phyloP scores from a whole-genome alignment of 2,329 filamentous ascomycete genomes.

The Fonsecaea nubica region DNA sequence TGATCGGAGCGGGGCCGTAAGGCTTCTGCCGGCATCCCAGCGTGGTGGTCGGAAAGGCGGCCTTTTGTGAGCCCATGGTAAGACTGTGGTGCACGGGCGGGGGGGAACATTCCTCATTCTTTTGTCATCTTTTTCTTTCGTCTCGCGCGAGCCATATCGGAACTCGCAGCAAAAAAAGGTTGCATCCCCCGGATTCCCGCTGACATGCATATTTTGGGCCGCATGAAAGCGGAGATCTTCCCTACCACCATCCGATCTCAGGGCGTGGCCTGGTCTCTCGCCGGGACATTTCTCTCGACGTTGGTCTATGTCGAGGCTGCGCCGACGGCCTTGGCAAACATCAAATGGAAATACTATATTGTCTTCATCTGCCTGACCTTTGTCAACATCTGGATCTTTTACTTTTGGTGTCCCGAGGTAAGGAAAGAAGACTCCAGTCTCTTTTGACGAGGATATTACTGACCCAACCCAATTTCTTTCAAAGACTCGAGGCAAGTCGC shows the following conservation, averaged over 20 bases:
- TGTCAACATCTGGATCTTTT: constrained; percentile 32
- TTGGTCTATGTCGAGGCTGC: constrained; percentile 34
- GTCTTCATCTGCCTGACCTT: constrained; percentile 52
- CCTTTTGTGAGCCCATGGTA: not conserved
- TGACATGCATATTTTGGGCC: constrained; percentile 19
- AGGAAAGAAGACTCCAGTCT: constrained; percentile 26
- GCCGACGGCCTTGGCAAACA: constrained; percentile 44
- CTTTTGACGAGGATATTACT: too few relatives aligned
- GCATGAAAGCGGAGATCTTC: constrained; percentile 34
- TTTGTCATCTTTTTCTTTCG: constrained; percentile 13
- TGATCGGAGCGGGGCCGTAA: constrained; percentile 4
- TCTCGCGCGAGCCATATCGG: not conserved
- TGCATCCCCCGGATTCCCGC: constrained; percentile 19
- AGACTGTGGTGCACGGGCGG: not conserved
- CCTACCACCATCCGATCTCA: constrained; percentile 37
- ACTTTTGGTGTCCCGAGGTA: constrained; percentile 51
- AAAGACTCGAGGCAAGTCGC: constrained; percentile 32
- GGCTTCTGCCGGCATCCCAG: not conserved
- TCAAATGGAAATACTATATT: constrained; percentile 46
- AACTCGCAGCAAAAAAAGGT: constrained; percentile 10
- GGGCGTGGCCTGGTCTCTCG: constrained; percentile 34
- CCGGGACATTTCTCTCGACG: constrained; percentile 32
- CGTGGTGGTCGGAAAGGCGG: constrained; percentile 7
- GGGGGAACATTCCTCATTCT: not conserved
- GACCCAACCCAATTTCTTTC: not conserved